Percentiles rank a stretch among this genome's conserved stretches.
Conservation (phyloP, 768 basidiomycete species). For the Neoboletus magnificus region DNA sequence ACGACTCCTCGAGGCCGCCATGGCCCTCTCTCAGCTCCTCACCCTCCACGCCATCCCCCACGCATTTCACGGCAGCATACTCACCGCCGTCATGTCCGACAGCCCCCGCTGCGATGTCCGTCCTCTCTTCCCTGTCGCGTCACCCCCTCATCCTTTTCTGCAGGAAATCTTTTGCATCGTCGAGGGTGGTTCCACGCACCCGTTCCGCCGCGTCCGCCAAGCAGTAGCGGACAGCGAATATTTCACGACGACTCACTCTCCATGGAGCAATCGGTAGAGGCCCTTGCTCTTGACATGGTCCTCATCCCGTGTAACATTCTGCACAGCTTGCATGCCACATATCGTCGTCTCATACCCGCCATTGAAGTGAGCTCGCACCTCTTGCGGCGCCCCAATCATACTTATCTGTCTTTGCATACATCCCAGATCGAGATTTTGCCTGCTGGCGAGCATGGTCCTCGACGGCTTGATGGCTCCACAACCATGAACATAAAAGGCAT, state of each 20-base stretch:
- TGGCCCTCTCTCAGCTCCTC: conserved; percentile 67
- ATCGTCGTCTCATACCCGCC: conserved; percentile 70
- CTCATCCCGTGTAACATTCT: conserved; percentile 8
- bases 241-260: conserved; percentile 65
- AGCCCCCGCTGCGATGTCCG: conserved; percentile 62
- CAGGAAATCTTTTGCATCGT: conserved; percentile 87
- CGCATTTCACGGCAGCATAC: conserved; percentile 75
- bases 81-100: conserved; percentile 68
- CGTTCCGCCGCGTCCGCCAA: conserved; percentile 78
- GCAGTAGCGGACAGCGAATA: conserved; percentile 62
- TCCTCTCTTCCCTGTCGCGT: conserved; percentile 9
- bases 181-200: conserved; percentile 67
- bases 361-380: conserved; percentile 53
- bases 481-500: conserved; percentile 66
- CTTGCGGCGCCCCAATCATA: conserved; percentile 1
- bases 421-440: conserved; percentile 77
- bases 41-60: conserved; percentile 59
- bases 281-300: neutral
- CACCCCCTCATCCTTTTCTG: conserved; percentile 7
- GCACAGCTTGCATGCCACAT: conserved; percentile 67
- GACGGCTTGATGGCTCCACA: conserved; percentile 63
- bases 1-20: conserved; percentile 75
- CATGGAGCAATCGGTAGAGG: conserved; percentile 81
- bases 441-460: conserved; percentile 79
- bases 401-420: conserved; percentile 4